phyloP scores from a whole-genome alignment of 495 filamentous ascomycete genomes.

The Amorphotheca resinae region DNA sequence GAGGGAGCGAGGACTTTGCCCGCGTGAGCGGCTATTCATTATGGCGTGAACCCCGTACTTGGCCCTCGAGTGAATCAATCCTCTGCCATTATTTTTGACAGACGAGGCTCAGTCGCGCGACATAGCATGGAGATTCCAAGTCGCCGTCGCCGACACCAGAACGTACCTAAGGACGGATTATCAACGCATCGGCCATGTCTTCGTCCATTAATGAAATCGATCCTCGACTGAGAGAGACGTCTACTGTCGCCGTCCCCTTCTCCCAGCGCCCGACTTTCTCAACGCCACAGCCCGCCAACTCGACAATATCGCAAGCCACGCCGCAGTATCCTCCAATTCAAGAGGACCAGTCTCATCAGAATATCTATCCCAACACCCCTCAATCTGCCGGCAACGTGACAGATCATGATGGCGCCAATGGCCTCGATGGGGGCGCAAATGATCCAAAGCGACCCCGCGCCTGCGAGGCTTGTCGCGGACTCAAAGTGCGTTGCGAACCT shows the following conservation, averaged over 20 bases:
- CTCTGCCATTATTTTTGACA: too few relatives aligned
- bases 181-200: not conserved
- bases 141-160: not conserved
- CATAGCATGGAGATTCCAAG: not conserved
- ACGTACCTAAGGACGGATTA: not conserved
- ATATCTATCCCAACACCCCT: conserved; percentile 15
- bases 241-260: not conserved
- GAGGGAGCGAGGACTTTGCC: too few relatives aligned
- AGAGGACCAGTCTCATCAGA: conserved; percentile 6
- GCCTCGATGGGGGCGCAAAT: conserved; percentile 6
- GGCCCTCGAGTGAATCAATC: too few relatives aligned
- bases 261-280: not conserved
- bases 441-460: conserved; percentile 53
- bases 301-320: not conserved
- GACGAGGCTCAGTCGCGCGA: too few relatives aligned
- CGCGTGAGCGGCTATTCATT: too few relatives aligned
- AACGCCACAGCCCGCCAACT: not conserved
- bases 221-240: not conserved
- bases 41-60: too few relatives aligned
- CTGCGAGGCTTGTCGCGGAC: conserved; percentile 78
- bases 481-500: conserved; percentile 86
- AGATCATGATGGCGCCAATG: conserved; percentile 4
- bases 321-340: conserved; percentile 8
- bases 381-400: conserved; percentile 9
- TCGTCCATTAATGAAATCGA: conserved; percentile 1